Base-by-base conservation (phyloP, 73 alveolate genomes). In the Effrenium voratum region DNA sequence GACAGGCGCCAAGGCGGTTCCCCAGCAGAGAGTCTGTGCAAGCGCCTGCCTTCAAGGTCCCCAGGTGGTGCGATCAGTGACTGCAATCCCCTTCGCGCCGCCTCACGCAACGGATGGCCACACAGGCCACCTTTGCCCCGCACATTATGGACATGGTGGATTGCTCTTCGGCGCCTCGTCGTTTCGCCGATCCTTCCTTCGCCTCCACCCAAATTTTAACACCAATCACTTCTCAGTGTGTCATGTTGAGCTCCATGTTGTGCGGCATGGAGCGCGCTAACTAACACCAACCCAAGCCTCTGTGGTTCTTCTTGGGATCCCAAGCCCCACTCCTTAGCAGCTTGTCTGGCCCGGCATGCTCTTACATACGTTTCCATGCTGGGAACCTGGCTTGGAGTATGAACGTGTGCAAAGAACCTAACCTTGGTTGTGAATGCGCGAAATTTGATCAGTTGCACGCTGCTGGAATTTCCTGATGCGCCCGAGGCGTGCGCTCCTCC, bases 291-390 rank as follows among this genome's bases (percentile, higher is more conserved):
- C 8, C 63, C 63, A 52, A 52, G 36, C 91, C 91, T 81, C 24
- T 70, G 91, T n/a, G 73, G 73, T 72, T 81, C 91, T 32, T 81
- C 73, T 15, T 57, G 73, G 16, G 47, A 70, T 81, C 91, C 91
- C 32, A 81, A 72, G 49, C 91, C 91, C 91, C 91, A 81, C 49
- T 81, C 91, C 91, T 81, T n/a, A n/a, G n/a, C n/a, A n/a, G n/a
- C n/a, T n/a, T n/a, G n/a, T n/a, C n/a, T n/a, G n/a, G n/a, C n/a
- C n/a, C n/a, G n/a, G n/a, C n/a, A n/a, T n/a, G n/a, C n/a, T n/a
- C n/a, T n/a, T n/a, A n/a, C n/a, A n/a, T n/a, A n/a, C n/a, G n/a
- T n/a, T n/a, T n/a, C n/a, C n/a, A n/a, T n/a, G n/a, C n/a, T n/a
- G n/a, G n/a, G n/a, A n/a, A n/a, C n/a, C n/a, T n/a, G n/a, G n/a